phyloP scores from a whole-genome alignment of 192 early-diverging fungal genomes.

The Haplosporangium gracile region DNA sequence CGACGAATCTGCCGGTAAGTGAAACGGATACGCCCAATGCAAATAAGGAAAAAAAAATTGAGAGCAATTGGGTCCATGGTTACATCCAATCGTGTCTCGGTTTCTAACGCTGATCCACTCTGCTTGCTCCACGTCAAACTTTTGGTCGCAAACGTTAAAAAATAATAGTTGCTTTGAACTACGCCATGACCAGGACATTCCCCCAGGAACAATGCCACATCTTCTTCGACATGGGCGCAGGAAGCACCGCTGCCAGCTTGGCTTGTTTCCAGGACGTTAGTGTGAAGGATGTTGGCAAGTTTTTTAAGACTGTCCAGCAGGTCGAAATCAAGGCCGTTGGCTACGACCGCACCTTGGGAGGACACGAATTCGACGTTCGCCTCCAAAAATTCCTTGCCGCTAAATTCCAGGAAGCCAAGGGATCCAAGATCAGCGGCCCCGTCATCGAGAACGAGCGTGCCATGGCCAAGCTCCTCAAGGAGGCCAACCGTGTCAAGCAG shows the following conservation, averaged over 20 bases:
- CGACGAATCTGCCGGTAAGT: slow-evolving; percentile 91
- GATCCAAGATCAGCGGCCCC: slow-evolving; percentile 61
- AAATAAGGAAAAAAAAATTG: neutral
- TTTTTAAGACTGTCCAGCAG: slow-evolving; percentile 67
- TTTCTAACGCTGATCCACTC: neutral
- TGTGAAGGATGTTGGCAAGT: slow-evolving; percentile 71
- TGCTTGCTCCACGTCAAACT: neutral
- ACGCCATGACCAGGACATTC: slow-evolving; percentile 78
- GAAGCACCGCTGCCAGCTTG: slow-evolving; percentile 91
- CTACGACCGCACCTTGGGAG: slow-evolving; percentile 89
- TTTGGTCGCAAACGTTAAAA: neutral
- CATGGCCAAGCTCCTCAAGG: slow-evolving; percentile 90
- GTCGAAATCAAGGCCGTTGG: slow-evolving; percentile 87
- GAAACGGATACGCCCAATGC: neutral
- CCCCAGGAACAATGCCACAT: slow-evolving; percentile 82
- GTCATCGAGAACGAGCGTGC: slow-evolving; percentile 81
- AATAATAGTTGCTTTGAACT: slow-evolving; percentile 88
- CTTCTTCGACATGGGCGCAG: slow-evolving; percentile 99
- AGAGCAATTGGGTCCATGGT: neutral
- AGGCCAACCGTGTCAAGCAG: slow-evolving; percentile 96
- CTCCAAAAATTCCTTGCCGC: slow-evolving; percentile 85
- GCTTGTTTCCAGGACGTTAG: slow-evolving; percentile 78
- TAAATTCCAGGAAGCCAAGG: slow-evolving; percentile 74
- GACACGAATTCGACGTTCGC: slow-evolving; percentile 86
- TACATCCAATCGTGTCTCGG: neutral